Percentiles rank a stretch among this genome's conserved stretches.
phyloP scores from a whole-genome alignment of 805 yeast genomes.

The Saccharomyces mikatae region DNA sequence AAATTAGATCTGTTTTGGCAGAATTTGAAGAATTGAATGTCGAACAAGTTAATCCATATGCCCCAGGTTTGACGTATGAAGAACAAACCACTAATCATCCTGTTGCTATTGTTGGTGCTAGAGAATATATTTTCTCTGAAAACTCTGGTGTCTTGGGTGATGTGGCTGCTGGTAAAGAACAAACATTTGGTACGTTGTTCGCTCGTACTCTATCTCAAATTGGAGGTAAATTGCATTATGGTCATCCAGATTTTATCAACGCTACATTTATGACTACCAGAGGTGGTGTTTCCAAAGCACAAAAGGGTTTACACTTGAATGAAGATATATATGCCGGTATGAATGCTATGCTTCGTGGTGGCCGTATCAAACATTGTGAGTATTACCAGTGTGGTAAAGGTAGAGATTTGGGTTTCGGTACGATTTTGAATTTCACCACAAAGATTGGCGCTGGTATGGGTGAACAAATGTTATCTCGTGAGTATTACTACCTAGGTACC shows the following conservation, averaged over 20 bases:
- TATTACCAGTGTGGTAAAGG: conserved; percentile 89
- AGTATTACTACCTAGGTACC: conserved; percentile 73
- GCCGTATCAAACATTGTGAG: conserved; percentile 81
- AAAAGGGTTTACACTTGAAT: conserved; percentile 75
- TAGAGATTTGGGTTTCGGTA: conserved; percentile 81
- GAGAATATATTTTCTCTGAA: conserved; percentile 82
- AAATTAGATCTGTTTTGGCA: conserved; percentile 71
- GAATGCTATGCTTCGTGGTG: conserved; percentile 77
- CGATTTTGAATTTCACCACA: conserved; percentile 76
- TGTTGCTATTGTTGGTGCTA: conserved; percentile 80
- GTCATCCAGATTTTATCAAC: conserved; percentile 81
- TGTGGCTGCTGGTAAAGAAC: conserved; percentile 87
- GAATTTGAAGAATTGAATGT: conserved; percentile 73
- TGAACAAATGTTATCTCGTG: conserved; percentile 80
- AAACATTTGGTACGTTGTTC: conserved; percentile 77
- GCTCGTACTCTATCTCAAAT: conserved; percentile 78
- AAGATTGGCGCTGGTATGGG: conserved; percentile 94
- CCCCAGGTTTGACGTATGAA: conserved; percentile 57
- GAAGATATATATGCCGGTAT: conserved; percentile 88
- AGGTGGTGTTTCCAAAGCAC: conserved; percentile 85
- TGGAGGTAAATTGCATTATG: conserved; percentile 82
- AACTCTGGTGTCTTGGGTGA: conserved; percentile 81
- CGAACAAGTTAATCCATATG: conserved; percentile 75
- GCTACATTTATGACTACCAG: conserved; percentile 72
- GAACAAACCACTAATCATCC: conserved; percentile 48